Evolutionary conservation across 1,139 yeast species (phyloP).

Genomic region (Sugiyamaella castrensis): DNA sequence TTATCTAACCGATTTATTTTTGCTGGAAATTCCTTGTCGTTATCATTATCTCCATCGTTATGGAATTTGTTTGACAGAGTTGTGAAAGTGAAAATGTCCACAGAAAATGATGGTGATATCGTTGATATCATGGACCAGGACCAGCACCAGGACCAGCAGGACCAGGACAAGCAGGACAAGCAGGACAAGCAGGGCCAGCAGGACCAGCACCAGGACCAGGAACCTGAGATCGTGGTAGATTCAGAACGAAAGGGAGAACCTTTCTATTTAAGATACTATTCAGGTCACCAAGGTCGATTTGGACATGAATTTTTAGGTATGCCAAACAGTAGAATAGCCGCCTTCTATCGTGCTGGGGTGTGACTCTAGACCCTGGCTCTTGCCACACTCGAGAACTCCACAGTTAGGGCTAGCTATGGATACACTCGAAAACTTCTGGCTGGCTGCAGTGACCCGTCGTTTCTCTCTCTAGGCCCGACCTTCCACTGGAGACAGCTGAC

Average conservation of each 20-base stretch:
- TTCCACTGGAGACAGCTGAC: no score
- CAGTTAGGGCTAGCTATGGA: no score
- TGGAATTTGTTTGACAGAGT: no score
- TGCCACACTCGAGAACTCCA: no score
- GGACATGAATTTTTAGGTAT: slow-evolving; percentile 47
- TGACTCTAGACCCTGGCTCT: no score
- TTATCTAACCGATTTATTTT: no score
- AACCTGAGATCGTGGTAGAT: slow-evolving; percentile 9
- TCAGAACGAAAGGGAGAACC: slow-evolving; percentile 27
- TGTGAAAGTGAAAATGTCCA: not conserved
- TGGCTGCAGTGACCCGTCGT: no score
- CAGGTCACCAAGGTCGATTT: slow-evolving; percentile 45
- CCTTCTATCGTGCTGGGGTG: not conserved
- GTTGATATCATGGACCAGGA: not conserved
- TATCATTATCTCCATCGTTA: no score
- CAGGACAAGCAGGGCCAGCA: not conserved
- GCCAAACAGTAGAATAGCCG: slow-evolving; percentile 7
- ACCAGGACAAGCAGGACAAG: no score
- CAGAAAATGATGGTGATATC: not conserved
- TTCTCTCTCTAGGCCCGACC: not conserved
- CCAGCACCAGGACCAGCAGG: no score
- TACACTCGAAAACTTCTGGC: no score
- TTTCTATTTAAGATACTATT: slow-evolving; percentile 42
- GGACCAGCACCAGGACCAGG: not conserved
- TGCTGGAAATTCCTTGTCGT: no score